Base-by-base conservation (phyloP, 2,329 filamentous ascomycete species). In the Aspergillus sp. region DNA sequence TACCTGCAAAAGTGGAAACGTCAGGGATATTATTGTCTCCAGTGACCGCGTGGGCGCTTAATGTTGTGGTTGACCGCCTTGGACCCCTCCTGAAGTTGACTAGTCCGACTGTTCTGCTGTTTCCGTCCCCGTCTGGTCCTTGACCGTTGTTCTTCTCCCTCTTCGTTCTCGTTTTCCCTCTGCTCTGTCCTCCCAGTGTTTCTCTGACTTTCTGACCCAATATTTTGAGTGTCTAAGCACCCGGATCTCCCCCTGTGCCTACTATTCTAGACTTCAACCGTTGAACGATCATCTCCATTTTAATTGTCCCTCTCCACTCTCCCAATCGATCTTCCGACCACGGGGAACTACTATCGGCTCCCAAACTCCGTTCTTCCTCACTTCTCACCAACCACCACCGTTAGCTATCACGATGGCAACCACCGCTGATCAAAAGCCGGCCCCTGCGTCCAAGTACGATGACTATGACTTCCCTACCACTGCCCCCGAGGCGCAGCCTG, bases 401-500 rank as follows among this genome's bases (percentile, higher is more conserved):
- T 22, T 22, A 44, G n/a, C 37, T 58, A 54, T 56, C 64, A 73
- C 48, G 64, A 75, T 71, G 70, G 68, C 68, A 46, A 60, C 68
- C 46, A 52, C 69, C 42, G 52, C 64, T 56, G 66, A 71, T 34
- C 70, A 73, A 56, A 70, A 72, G 54, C 64, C 76, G 66, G 74
- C 80, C 66, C 77, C 91, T 69, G 88, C 96, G 77, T 83, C 90
- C 75, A 97, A 96, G 80, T 96, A 98, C 82, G 95, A 98, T 80
- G 77, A 96, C 81, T 98, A 95, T 78, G 93, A 97, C 78, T 98
- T 86, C 81, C 95, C 95, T 62, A 91, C 88, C 64, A 88, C 85
- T 62, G 86, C 91, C 47, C 85, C 89, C 55, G 85, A 86, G 66
- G 75, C 83, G 47, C 85, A 88, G 72, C 80, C 82, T 68, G 95